These are phyloP conservation scores for Yamadazyma phyllophila DNA, from an alignment of 805 yeast species.

Conservation along the genomic window DNA sequence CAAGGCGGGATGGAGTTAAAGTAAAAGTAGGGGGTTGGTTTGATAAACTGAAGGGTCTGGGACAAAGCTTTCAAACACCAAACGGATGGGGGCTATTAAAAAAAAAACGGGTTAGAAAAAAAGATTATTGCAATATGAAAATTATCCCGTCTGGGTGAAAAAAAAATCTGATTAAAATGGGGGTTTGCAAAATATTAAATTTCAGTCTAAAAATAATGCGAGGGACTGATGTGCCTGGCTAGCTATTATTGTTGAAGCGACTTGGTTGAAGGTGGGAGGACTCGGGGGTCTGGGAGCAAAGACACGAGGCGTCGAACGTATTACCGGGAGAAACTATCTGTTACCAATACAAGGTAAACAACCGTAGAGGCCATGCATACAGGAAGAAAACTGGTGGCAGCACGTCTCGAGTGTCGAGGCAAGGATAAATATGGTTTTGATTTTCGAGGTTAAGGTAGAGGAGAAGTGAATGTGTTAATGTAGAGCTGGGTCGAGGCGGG, in stretches of 20 bases:
- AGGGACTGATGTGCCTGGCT: background rate
- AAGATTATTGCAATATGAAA: background rate
- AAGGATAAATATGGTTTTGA: background rate
- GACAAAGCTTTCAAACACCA: background rate
- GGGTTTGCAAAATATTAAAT: slow-evolving; percentile 1
- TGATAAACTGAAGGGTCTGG: background rate
- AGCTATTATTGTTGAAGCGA: background rate
- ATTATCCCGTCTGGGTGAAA: slow-evolving; percentile 4
- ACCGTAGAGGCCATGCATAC: background rate
- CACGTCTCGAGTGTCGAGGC: background rate
- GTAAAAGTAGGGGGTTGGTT: background rate
- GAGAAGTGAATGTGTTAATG: background rate
- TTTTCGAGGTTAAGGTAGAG: background rate
- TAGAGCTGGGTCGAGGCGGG: background rate
- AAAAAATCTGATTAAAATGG: background rate
- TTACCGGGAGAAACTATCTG: too few species aligned
- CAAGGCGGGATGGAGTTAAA: background rate
- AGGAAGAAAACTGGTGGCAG: background rate
- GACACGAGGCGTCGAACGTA: too few species aligned
- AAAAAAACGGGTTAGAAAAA: background rate
- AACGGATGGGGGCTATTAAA: background rate
- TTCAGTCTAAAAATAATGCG: slow-evolving; percentile 8
- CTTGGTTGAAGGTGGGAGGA: too few species aligned
- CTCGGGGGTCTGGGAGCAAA: too few species aligned
- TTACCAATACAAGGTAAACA: too few species aligned